These are phyloP conservation scores for Blastobotrys americana DNA, from an alignment of 805 yeast species.

Conservation along the genomic window DNA sequence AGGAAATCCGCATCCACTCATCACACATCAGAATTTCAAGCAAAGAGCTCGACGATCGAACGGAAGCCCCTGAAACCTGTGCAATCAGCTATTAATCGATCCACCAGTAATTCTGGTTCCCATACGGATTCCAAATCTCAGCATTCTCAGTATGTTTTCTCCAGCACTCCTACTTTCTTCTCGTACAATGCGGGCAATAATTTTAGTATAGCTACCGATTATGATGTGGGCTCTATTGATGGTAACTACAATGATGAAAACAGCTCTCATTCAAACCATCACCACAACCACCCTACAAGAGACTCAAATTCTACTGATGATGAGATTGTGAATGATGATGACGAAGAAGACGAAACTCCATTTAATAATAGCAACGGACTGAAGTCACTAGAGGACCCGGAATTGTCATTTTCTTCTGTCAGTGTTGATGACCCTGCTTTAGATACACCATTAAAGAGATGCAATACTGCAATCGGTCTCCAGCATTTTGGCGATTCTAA, in stretches of 20 bases:
- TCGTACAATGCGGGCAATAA: background rate
- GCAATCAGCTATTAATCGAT: background rate
- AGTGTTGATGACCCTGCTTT: background rate
- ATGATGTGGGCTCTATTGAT: background rate
- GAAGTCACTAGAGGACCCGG: background rate
- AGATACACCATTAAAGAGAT: conserved; percentile 15
- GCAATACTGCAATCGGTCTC: conserved; percentile 23
- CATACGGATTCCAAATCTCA: background rate
- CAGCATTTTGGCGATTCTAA: conserved; percentile 15
- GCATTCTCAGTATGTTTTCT: background rate
- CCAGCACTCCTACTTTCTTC: background rate
- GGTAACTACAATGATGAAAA: background rate
- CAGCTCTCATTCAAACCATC: background rate
- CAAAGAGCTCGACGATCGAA: background rate
- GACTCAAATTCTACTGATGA: conserved; percentile 17
- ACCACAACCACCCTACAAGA: no score
- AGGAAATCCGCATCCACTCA: conserved; percentile 8
- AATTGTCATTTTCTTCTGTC: background rate
- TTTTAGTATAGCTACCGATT: background rate
- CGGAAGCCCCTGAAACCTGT: background rate
- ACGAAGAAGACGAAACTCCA: conserved; percentile 11
- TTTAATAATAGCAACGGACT: background rate
- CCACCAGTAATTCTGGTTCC: background rate
- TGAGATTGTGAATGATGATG: conserved; percentile 11
- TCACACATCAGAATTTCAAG: background rate